Evolutionary conservation across 495 filamentous ascomycete genomes (phyloP).

Genomic region (Penicillium silybi): DNA sequence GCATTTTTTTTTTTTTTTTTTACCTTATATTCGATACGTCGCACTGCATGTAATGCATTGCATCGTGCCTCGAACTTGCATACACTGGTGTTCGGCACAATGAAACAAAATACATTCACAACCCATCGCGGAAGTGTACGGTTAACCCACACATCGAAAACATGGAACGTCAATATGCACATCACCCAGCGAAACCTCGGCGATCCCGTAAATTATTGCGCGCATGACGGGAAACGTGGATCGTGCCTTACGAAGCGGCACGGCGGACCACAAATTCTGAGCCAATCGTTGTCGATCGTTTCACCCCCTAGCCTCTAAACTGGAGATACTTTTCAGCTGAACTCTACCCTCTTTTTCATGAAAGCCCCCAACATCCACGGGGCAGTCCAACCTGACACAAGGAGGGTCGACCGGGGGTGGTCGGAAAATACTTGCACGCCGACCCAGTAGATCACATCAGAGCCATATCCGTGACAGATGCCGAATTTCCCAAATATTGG

Average conservation of each 20-base stretch:
- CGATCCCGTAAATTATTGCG: conserved; percentile 16
- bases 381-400: background rate
- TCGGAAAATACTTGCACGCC: conserved; percentile 13
- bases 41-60: background rate
- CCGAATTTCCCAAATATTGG: conserved; percentile 18
- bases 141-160: background rate
- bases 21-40: background rate
- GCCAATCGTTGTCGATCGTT: conserved; percentile 3
- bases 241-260: conserved; percentile 14
- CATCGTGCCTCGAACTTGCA: background rate
- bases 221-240: conserved; percentile 26
- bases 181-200: conserved; percentile 3
- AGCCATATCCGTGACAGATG: conserved; percentile 6
- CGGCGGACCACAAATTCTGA: background rate
- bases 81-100: background rate
- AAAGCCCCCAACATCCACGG: background rate
- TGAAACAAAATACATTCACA: background rate
- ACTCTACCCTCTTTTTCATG: background rate
- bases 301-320: background rate
- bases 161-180: background rate
- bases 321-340: background rate
- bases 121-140: too few relatives aligned
- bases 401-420: background rate
- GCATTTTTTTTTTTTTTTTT: background rate
- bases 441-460: conserved; percentile 3